Base-by-base conservation (phyloP, 2,329 filamentous ascomycete genomes). In the Fusarium falciforme region DNA sequence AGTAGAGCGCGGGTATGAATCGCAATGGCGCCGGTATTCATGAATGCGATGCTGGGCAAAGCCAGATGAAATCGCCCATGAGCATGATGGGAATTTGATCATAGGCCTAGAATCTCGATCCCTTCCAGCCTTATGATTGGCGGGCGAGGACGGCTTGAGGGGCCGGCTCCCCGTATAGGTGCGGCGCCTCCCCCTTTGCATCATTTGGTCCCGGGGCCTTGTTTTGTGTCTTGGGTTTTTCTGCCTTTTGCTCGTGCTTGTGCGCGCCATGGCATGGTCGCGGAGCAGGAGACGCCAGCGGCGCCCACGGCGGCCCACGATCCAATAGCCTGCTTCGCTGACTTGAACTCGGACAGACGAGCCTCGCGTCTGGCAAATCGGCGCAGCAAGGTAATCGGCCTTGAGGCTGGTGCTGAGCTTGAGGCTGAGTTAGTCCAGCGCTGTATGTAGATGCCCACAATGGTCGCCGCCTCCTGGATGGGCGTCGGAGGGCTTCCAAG, bases 31-130 rank as follows among this genome's bases (percentile, higher is more conserved):
- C 61, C 38, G 49, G 54, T 58, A 52, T 54, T 66, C 57, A 57
- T 52, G 47, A 65, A 61, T 63, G 47, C 35, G 52, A 60, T 67
- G 44, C 38, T 64, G 55, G 59, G 57, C 62, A 38, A 63, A 33
- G 57, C 44, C 65, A 54, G 49, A 61, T 54, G 36, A 61, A 72
- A 76, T 77, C 60, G 61, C 61, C 68, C 67, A 73, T 71, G 31
- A 64, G 36, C 20, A 67, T 55, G 47, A 78, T 78, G 76, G 76
- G 74, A 78, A 76, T 78, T 76, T 44, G 52, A 38, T 55, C 49
- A 33, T 29, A 61, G 62, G 61, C 54, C 65, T 70, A 63, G 66
- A 77, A 76, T 76, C 76, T 77, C 73, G 74, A 78, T 78, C 54
- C 64, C 64, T 68, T 31, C 40, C 60, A 65, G 67, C 29, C 38